phyloP scores from a whole-genome alignment of 2,329 filamentous ascomycete species.

The Cylindrodendrum hubeiense region DNA sequence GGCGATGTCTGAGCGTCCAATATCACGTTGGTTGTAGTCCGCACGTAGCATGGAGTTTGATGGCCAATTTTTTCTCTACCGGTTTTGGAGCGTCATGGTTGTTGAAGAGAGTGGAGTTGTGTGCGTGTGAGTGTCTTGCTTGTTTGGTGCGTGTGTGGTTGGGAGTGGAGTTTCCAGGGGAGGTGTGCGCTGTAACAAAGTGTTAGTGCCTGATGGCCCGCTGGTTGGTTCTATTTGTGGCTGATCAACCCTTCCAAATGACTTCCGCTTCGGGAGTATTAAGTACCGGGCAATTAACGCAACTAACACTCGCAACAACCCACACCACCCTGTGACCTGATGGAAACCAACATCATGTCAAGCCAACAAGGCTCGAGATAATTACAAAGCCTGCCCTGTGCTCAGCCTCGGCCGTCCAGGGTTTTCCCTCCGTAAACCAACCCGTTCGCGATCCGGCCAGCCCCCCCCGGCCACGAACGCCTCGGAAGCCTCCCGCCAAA shows the following conservation, averaged over 20 bases:
- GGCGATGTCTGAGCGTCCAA: constrained; percentile 19
- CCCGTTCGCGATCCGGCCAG: constrained; percentile 13
- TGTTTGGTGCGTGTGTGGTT: constrained; percentile 14
- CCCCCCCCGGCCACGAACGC: constrained; percentile 39
- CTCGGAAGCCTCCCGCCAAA: constrained; percentile 39
- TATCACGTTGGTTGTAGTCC: constrained; percentile 17
- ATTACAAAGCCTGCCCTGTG: background rate
- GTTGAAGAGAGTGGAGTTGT: constrained; percentile 2
- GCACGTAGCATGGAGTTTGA: constrained; percentile 12
- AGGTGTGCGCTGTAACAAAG: background rate
- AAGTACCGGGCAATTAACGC: background rate
- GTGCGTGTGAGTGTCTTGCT: constrained; percentile 1
- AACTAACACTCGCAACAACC: background rate
- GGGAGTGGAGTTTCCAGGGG: constrained; percentile 14
- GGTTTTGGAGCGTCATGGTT: constrained; percentile 15
- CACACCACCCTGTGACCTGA: background rate
- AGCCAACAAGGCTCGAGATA: background rate
- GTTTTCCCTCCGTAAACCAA: background rate
- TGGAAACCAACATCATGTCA: background rate
- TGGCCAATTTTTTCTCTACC: constrained; percentile 14
- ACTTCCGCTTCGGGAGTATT: background rate
- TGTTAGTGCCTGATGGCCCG: background rate
- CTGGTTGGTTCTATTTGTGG: background rate
- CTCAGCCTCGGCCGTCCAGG: background rate
- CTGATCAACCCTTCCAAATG: background rate